These are phyloP conservation scores for Trichoderma sp. DNA, from an alignment of 2,329 filamentous ascomycete species.

Conservation along the genomic window DNA sequence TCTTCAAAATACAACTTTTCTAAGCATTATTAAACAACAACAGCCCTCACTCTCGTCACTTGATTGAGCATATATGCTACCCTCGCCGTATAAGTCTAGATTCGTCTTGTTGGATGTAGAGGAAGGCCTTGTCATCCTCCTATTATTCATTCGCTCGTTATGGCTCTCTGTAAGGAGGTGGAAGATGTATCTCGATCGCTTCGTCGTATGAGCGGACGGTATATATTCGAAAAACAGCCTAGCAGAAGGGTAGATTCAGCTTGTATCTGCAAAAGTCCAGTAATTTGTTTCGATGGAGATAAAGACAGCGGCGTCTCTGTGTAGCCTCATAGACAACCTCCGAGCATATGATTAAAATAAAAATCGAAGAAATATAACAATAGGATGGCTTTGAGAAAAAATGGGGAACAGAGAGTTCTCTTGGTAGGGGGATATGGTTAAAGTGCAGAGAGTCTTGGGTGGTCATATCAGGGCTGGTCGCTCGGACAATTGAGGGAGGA, in stretches of 20 bases:
- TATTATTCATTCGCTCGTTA: background rate
- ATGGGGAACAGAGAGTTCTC: background rate
- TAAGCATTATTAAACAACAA: background rate
- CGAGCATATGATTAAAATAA: too few relatives aligned
- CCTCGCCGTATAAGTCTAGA: background rate
- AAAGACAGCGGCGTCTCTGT: background rate
- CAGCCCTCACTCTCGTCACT: background rate
- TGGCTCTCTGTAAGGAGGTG: background rate
- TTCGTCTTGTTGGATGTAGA: background rate
- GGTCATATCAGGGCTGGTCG: accelerated
- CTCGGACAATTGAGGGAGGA: background rate
- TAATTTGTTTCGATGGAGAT: background rate
- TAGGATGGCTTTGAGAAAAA: background rate
- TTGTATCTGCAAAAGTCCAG: background rate
- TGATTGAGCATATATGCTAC: background rate
- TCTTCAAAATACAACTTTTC: background rate
- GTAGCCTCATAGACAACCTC: background rate
- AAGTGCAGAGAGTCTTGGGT: background rate
- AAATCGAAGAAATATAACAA: background rate
- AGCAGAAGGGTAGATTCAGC: background rate
- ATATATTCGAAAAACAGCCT: background rate
- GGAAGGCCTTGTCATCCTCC: background rate
- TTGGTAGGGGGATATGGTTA: background rate
- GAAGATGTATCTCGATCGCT: background rate
- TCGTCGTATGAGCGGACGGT: background rate